These are phyloP conservation scores for Mitragyna speciosa DNA, from an alignment of 257 asterid species.

Conservation along the genomic window DNA sequence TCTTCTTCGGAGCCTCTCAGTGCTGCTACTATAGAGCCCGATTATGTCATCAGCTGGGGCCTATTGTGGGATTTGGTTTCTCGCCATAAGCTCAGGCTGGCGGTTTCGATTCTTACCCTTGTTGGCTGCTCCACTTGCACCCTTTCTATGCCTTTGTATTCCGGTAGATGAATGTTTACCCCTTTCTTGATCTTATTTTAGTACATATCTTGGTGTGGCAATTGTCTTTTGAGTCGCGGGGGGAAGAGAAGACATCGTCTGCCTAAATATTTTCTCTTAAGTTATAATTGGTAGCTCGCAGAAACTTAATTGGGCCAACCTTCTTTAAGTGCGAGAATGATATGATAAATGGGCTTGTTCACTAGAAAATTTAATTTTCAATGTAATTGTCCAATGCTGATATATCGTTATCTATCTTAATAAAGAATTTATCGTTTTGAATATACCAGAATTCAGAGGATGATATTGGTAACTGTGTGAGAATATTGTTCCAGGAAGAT, in stretches of 20 bases:
- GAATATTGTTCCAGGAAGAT: constrained; percentile 60
- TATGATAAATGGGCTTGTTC: not conserved
- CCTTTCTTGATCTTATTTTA: not conserved
- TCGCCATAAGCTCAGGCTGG: constrained; percentile 66
- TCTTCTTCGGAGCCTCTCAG: constrained; percentile 22
- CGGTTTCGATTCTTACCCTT: constrained; percentile 55
- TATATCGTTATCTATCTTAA: not conserved
- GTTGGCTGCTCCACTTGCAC: constrained; percentile 69
- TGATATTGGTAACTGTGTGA: constrained; percentile 2
- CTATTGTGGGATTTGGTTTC: constrained; percentile 66
- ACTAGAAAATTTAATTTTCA: not conserved
- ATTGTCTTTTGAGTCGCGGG: not conserved
- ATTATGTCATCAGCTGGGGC: constrained; percentile 76
- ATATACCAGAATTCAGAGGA: not conserved
- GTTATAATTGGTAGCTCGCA: not conserved
- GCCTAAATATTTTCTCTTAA: not conserved
- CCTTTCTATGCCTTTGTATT: constrained; percentile 75
- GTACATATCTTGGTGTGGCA: not conserved
- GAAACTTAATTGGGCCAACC: not conserved
- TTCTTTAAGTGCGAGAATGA: not conserved
- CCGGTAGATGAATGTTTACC: constrained; percentile 40
- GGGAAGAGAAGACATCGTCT: too few relatives aligned
- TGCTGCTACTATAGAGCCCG: constrained; percentile 40
- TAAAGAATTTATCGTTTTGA: not conserved
- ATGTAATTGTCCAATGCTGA: not conserved